Evolutionary conservation across 2,329 filamentous ascomycete species (phyloP).

Genomic region (Fusarium pseudoanthophilum): DNA sequence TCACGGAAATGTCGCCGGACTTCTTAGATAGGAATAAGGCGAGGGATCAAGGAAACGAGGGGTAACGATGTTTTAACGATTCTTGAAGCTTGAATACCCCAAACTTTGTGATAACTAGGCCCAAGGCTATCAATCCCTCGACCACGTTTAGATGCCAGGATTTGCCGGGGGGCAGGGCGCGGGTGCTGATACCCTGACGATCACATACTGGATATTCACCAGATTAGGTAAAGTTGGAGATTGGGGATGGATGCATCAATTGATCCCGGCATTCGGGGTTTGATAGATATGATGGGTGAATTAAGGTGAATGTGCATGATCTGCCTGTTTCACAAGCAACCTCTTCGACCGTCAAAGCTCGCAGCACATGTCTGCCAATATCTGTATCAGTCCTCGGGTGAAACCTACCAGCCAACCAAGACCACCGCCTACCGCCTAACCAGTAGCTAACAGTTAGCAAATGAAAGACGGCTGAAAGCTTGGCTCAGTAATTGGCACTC

Average conservation of each 20-base stretch:
- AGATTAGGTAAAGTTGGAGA: conserved; percentile 19
- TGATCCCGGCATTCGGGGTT: conserved; percentile 10
- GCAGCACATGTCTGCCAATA: neutral
- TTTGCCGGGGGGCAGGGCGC: neutral
- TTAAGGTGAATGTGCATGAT: conserved; percentile 7
- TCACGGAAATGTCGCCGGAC: conserved; percentile 22
- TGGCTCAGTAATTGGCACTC: conserved; percentile 5
- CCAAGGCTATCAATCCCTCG: neutral
- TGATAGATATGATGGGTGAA: neutral
- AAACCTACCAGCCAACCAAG: neutral
- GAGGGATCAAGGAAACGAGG: neutral
- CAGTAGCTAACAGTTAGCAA: neutral
- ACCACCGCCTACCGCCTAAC: too few species aligned
- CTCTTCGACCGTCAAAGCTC: conserved; percentile 1
- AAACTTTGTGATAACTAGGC: neutral
- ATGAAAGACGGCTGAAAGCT: conserved; percentile 20
- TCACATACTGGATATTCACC: conserved; percentile 30
- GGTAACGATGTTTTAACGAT: conserved; percentile 1
- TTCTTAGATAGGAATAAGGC: conserved; percentile 31
- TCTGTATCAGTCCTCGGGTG: conserved; percentile 2
- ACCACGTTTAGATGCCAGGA: conserved; percentile 1
- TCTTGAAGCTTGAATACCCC: neutral
- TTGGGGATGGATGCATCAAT: too few species aligned
- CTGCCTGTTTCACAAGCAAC: conserved; percentile 16
- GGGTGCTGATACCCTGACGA: conserved; percentile 26